Evolutionary conservation across 768 basidiomycete genomes (phyloP), one percentile per base, ranked within the genome.

Genomic region (Trametes elegans): DNA sequence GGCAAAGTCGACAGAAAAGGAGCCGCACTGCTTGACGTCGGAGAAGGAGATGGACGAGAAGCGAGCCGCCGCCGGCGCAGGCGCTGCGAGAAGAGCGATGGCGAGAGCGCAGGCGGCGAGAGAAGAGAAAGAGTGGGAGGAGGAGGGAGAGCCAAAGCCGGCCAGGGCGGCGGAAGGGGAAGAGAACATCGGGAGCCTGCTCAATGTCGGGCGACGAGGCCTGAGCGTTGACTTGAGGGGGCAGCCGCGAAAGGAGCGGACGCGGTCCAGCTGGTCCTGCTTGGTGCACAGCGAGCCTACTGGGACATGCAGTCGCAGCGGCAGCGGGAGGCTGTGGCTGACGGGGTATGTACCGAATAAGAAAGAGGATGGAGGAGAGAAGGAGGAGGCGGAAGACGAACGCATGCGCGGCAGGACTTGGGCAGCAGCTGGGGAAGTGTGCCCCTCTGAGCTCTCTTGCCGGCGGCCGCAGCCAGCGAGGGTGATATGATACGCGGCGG

Each of bases 11-110:
- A 84, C 68, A 31, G 66, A 68, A 53, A 83, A 76, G 14, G 74
- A 73, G 57, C 73, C 76, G 69, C 84, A 85, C 65, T 86, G 81
- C 51, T 72, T 63, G 57, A 81, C 77, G 26, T 68, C 49, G 19
- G 80, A 77, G 53, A 71, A 73, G 6, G 62, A 53, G 53, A 72
- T 64, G 42, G 62, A 57, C 13, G 66, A 36, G 54, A 71, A 73
- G 31, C 49, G 16, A n/a, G 67, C 63, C 19, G 64, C 62, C 27
- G 60, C 69, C 42, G 62, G 57, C 49, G 52, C 62, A 45, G 69
- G 69, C 35, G 51, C 60, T 13, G 64, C n/a, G n/a, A n/a, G n/a
- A n/a, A n/a, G n/a, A n/a, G n/a, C 7, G 45, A 21, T 44, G 28
- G 60, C 62, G 21, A 70, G 57, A 23, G 64, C 39, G 34, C 38